A percentile compares a stretch with the other conserved stretches of the same genome.
phyloP scores from a whole-genome alignment of 108 stramenopile genomes.

The Aurantiochytrium sp. region DNA sequence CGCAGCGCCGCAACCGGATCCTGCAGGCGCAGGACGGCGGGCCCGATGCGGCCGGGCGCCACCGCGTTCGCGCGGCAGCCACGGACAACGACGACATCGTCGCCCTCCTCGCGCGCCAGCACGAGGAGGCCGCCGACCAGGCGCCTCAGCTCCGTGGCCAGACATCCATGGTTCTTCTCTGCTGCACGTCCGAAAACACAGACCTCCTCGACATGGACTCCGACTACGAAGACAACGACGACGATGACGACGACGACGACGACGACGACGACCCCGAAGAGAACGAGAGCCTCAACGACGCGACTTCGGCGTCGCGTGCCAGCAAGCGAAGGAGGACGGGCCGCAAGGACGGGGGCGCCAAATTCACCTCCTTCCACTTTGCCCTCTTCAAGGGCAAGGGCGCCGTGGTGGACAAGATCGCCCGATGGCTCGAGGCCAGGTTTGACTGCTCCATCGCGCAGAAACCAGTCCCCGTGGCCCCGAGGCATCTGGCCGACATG shows the following conservation, averaged over 20 bases:
- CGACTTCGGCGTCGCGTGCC: not conserved
- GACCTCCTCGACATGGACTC: not conserved
- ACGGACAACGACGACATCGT: too few relatives aligned
- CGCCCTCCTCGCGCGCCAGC: not conserved
- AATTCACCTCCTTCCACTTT: slow-evolving; percentile 13
- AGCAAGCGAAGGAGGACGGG: not conserved
- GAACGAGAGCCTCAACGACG: not conserved
- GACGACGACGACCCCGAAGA: not conserved
- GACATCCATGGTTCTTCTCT: not conserved
- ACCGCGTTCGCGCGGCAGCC: too few relatives aligned
- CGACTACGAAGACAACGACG: not conserved
- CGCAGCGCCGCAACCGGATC: not conserved
- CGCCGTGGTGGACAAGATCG: not conserved
- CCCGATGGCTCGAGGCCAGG: not conserved
- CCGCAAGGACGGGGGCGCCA: too few relatives aligned
- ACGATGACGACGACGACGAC: not conserved
- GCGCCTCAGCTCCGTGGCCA: not conserved
- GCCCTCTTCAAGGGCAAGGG: not conserved
- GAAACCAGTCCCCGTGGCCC: not conserved
- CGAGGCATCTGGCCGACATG: not conserved
- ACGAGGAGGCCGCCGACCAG: not conserved
- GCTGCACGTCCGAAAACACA: not conserved
- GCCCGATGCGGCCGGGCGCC: too few relatives aligned
- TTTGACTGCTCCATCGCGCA: not conserved
- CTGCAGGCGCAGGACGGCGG: not conserved